Conservation (phyloP, 1,284 basidiomycete genomes). For the Omphalotus olearius region DNA sequence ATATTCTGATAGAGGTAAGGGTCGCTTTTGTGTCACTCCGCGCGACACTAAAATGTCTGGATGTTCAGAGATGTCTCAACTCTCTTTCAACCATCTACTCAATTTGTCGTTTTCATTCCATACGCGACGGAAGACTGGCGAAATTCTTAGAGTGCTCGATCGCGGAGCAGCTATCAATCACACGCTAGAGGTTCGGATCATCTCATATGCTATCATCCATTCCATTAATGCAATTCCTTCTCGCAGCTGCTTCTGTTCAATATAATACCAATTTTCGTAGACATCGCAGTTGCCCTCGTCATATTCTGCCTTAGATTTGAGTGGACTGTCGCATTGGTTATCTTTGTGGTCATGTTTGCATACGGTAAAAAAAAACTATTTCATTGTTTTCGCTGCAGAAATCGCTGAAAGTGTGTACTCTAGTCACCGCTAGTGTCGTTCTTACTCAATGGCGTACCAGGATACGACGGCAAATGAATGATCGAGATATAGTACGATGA, state of each 20-base stretch:
- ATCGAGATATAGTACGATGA: constrained; percentile 58
- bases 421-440: constrained; percentile 61
- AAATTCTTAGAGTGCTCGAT: constrained; percentile 87
- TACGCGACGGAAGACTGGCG: constrained; percentile 69
- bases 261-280: constrained; percentile 76
- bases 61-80: constrained; percentile 65
- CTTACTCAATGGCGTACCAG: constrained; percentile 72
- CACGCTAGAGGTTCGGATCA: constrained; percentile 62
- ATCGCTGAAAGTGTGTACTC: constrained; percentile 11
- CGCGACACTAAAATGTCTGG: constrained; percentile 9
- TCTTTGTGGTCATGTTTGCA: constrained; percentile 72
- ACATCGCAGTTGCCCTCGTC: constrained; percentile 66
- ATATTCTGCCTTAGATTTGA: constrained; percentile 64
- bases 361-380: constrained; percentile 49
- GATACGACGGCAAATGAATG: constrained; percentile 72
- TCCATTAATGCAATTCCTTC: background rate
- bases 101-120: constrained; percentile 87
- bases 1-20: constrained; percentile 66
- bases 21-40: background rate
- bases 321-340: constrained; percentile 65
- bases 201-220: no score
- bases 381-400: constrained; percentile 1
- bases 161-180: constrained; percentile 85
- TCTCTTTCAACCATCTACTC: constrained; percentile 77
- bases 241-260: constrained; percentile 69